These are phyloP conservation scores for Populus hybrid DNA, from an alignment of 441 rosid species.

Conservation along the genomic window DNA sequence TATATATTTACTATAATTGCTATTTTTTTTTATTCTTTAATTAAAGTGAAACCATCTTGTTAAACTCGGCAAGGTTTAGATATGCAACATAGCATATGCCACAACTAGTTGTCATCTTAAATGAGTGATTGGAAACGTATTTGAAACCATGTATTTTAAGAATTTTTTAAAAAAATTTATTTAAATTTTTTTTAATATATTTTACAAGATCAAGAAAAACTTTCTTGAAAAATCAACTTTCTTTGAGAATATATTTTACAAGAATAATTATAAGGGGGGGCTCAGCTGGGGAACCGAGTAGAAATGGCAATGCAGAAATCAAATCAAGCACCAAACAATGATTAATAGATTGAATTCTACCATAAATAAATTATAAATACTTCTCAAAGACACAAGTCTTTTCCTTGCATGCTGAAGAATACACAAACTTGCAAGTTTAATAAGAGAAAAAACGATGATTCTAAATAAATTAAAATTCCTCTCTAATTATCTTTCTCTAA, in stretches of 20 bases:
- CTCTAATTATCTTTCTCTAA: conserved; percentile 27
- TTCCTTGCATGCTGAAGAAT: not conserved
- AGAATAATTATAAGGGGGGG: not conserved
- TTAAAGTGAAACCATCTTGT: too few relatives aligned
- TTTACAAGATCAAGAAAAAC: too few relatives aligned
- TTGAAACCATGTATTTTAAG: too few relatives aligned
- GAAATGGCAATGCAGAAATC: not conserved
- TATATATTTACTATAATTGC: too few relatives aligned
- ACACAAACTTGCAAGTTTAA: conserved; percentile 5
- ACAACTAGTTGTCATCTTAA: too few relatives aligned
- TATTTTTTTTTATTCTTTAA: too few relatives aligned
- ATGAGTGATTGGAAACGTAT: accelerated
- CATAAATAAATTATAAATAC: conserved; percentile 6
- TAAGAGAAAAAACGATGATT: not conserved
- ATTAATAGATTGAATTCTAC: conserved; percentile 7
- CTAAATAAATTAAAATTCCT: conserved; percentile 20
- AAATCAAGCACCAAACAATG: not conserved
- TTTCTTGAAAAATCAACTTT: too few relatives aligned
- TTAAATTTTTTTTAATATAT: too few relatives aligned
- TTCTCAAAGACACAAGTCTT: not conserved
- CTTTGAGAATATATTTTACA: too few relatives aligned
- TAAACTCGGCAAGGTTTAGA: too few relatives aligned
- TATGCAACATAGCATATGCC: too few relatives aligned
- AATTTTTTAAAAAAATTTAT: too few relatives aligned
- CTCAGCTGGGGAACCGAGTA: not conserved